Evolutionary conservation across 2,329 filamentous ascomycete species (phyloP), one percentile per base, ranked within the genome.

Genomic region (Colletotrichum shisoi): DNA sequence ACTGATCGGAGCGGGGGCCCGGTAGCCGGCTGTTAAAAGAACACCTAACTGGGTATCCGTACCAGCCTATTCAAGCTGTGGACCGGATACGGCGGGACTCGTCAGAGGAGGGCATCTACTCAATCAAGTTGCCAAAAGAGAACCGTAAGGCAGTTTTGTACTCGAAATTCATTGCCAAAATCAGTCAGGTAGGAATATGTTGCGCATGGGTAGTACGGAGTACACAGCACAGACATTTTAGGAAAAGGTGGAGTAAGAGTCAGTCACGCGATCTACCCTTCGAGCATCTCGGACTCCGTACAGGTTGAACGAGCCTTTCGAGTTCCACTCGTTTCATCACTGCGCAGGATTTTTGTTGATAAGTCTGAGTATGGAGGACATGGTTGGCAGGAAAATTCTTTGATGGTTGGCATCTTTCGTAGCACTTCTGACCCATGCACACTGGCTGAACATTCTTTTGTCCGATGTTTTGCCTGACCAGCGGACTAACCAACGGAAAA

Each of bases 401-500:
- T 9, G 11, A 49, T 37, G 24, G n/a, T 34, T 45, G 13, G 34
- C 31, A 19, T 9, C 37, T 37, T 34, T 19, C 40, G 9, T 54
- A 27, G 46, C 4, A 9, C 8, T n/a, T 24, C 48, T 51, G 17
- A 51, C 15, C n/a, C 27, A 34, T 34, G 24, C 24, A 11, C 42
- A 11, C 42, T 53, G 21, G 63, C 42, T 49, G 53, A 34, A 24
- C 17, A 34, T 13, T 52, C 31, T 8, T n/a, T 39, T 58, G 53
- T 58, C 54, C 61, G 42, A 67, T 49, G 61, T 64, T 67, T 59
- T 45, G 17, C 34, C 64, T 37, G 19, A 46, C 44, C 17, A 12
- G 9, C 17, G 57, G 17, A 13, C 27, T 34, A 27, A 12, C 45
- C 24, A 63, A 59, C 48, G 34, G 42, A 34, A 40, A 15, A 27